Evolutionary conservation across 495 filamentous ascomycete species (phyloP), one percentile per base, ranked within the genome.

Genomic region (Jackrogersella minutella): DNA sequence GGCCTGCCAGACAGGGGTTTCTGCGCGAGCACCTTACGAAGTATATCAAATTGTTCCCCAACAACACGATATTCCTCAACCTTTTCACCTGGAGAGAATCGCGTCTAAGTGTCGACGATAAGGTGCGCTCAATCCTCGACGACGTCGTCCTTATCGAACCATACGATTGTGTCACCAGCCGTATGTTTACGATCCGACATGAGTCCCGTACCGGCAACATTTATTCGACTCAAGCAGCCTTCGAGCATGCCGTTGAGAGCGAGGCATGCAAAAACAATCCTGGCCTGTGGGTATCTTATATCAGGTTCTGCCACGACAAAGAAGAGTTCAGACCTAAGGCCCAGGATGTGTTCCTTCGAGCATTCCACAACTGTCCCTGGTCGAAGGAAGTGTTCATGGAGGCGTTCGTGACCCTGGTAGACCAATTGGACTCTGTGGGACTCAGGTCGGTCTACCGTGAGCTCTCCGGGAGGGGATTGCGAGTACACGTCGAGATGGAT

Each of bases 61-160:
- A 83, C 26, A 97, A 97, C 79, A 91, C 89, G 1, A 83, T 93
- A 33, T 89, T 97, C 64, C 83, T 94, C 50, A 78, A 84, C 13
- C 79, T 93, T 11, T 89, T 88, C 73, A 80, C 84, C 8, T 93
- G 87, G 87, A 87, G 90, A 68, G 86, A 92, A 68, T 76, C 85
- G 11, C 81, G 86, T 4, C 80, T 90, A 16, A 86, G 84, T 31
- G 84, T 97, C 59, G 83, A 90, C 58, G 90, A 94, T 65, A 89
- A 89, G 31, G 82, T 95, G 37, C 85, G 91, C 17, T 80, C 80
- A 5, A 78, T 88, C 16, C 73, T 91, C 34, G 74, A 80, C 17
- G 75, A 83, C 30, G 72, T 79, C 13, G 74, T 85, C 14, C 73
- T 85, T 4, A 66, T 64, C 9, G 61, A 79, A 24, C 54, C 73